A percentile compares a stretch with the other conserved stretches of the same genome.
phyloP scores from a whole-genome alignment of 2,329 filamentous ascomycete species.

The Xenoacremonium recifei region DNA sequence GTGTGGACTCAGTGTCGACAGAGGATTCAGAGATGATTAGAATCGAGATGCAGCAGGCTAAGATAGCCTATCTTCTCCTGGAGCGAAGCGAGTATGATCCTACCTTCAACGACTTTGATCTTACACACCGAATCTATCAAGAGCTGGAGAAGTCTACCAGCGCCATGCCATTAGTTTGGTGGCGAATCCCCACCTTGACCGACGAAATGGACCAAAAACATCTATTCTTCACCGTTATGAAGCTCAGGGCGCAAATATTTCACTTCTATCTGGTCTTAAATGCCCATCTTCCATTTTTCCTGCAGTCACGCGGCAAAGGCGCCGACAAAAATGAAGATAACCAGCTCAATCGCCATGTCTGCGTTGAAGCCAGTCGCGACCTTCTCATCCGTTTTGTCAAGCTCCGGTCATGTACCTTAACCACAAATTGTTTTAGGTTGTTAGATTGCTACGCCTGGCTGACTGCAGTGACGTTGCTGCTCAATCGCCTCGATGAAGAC shows the following conservation, averaged over 20 bases:
- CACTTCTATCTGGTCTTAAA: background rate
- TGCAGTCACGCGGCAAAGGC: background rate
- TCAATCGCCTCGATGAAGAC: background rate
- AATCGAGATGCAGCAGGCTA: background rate
- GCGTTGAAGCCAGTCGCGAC: background rate
- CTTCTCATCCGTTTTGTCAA: background rate
- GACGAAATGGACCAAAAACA: background rate
- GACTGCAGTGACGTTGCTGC: background rate
- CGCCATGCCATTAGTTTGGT: background rate
- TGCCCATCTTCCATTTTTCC: background rate
- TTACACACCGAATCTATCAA: background rate
- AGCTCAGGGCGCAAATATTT: background rate
- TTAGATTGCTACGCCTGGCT: background rate
- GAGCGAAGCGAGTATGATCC: background rate
- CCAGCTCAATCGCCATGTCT: background rate
- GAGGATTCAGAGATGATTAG: background rate
- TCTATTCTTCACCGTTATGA: background rate
- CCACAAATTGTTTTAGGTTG: background rate
- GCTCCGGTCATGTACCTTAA: background rate
- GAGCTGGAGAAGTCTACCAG: background rate
- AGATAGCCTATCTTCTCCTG: background rate
- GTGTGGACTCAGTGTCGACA: background rate
- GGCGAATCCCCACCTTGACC: background rate
- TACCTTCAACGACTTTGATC: background rate
- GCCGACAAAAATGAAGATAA: background rate